These are phyloP conservation scores for Halophytophthora polymorphica DNA, from an alignment of 352 stramenopile species.

Conservation along the genomic window DNA sequence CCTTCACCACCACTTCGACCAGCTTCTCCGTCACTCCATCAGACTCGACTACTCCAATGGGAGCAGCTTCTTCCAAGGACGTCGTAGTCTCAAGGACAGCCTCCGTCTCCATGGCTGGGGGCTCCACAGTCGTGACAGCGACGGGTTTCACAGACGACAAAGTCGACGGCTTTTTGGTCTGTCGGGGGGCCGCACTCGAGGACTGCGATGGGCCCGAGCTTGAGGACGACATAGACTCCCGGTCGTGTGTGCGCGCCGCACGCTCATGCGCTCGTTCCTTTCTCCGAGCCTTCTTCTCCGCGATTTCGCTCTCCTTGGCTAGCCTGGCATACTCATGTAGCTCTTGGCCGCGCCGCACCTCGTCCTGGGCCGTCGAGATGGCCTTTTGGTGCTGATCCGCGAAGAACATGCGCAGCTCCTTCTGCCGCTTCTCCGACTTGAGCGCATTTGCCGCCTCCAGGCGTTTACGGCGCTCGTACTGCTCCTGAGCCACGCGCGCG, in stretches of 20 bases:
- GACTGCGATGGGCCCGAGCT: conserved; percentile 19
- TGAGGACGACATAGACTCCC: conserved; percentile 14
- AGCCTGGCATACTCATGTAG: conserved; percentile 45
- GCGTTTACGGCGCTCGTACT: conserved; percentile 62
- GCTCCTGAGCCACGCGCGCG: conserved; percentile 41
- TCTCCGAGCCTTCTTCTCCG: conserved; percentile 11
- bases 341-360: conserved; percentile 50
- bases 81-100: neutral
- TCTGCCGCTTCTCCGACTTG: conserved; percentile 59
- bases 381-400: conserved; percentile 43
- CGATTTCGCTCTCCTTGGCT: conserved; percentile 21
- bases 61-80: neutral
- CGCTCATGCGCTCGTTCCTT: conserved; percentile 11
- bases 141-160: conserved; percentile 6
- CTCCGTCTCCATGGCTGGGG: neutral
- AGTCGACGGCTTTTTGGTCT: conserved; percentile 29
- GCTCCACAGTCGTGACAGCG: neutral
- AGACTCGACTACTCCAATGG: neutral
- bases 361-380: conserved; percentile 34
- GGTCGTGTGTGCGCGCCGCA: conserved; percentile 4
- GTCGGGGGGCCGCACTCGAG: conserved; percentile 9
- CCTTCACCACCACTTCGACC: neutral
- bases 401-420: conserved; percentile 45
- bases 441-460: conserved; percentile 59
- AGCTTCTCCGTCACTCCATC: neutral